Evolutionary conservation across 2,329 filamentous ascomycete species (phyloP).

Genomic region (Paecilomyces fulvus): DNA sequence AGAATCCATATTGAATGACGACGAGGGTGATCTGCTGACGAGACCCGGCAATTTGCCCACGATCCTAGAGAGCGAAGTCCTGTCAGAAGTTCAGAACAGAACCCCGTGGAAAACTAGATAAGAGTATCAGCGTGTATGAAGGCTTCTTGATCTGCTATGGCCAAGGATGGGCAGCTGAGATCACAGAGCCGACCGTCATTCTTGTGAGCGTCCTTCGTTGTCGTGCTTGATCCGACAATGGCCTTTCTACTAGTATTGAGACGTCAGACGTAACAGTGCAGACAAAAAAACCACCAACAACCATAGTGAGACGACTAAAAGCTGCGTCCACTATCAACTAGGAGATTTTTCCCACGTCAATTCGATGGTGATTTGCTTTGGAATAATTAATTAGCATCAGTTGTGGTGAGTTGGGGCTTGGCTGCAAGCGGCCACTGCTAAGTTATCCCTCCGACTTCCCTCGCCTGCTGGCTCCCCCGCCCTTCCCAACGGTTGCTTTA

Average conservation of each 20-base stretch:
- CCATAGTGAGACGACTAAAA: neutral
- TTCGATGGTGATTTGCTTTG: no score
- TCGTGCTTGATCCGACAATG: neutral
- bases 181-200: neutral
- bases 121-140: neutral
- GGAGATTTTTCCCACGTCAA: neutral
- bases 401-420: neutral
- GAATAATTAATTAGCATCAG: neutral
- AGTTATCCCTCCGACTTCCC: neutral
- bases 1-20: neutral
- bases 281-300: neutral
- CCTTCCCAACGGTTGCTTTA: neutral
- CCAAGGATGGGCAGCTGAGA: neutral
- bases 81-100: neutral
- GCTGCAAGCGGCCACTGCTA: neutral
- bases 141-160: neutral
- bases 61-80: neutral
- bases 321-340: neutral
- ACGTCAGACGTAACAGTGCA: neutral
- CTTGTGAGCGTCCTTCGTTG: neutral
- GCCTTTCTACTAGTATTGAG: neutral
- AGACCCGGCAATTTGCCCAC: neutral
- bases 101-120: neutral
- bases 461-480: neutral
- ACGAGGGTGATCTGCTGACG: neutral